A percentile compares a stretch with the other conserved stretches of the same genome.
These are phyloP conservation scores for Diaporthe citriasiana DNA, from an alignment of 2,329 filamentous ascomycete genomes.

Conservation along the genomic window DNA sequence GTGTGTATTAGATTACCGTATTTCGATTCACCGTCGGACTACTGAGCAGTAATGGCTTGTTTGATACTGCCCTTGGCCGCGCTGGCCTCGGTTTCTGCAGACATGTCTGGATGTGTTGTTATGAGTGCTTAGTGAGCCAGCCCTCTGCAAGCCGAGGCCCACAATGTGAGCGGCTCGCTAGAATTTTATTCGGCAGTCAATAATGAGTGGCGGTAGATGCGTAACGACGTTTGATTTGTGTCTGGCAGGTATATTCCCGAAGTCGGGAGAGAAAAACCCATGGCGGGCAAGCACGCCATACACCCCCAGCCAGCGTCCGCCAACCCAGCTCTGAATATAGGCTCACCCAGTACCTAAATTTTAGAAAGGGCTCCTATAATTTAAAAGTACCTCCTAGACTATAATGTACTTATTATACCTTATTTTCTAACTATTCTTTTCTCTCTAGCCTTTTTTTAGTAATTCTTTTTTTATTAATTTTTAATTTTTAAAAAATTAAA, in stretches of 20 bases:
- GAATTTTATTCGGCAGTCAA: background rate
- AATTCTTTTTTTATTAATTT: too few relatives aligned
- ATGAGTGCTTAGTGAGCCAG: background rate
- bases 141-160: background rate
- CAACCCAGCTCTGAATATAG: too few relatives aligned
- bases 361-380: too few relatives aligned
- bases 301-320: too few relatives aligned
- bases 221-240: background rate
- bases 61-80: background rate
- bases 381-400: too few relatives aligned
- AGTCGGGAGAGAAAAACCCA: background rate
- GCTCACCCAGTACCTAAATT: too few relatives aligned
- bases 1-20: background rate
- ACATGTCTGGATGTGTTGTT: background rate
- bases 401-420: too few relatives aligned
- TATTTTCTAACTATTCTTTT: too few relatives aligned
- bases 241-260: background rate
- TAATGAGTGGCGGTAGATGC: background rate
- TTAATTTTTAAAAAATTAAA: too few relatives aligned
- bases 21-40: background rate
- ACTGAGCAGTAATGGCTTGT: background rate
- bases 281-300: constrained; percentile 5
- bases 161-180: background rate
- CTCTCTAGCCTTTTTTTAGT: too few relatives aligned
- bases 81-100: background rate